These are phyloP conservation scores for Prunus fruticosa DNA, from an alignment of 306 rosid genomes.

Conservation along the genomic window DNA sequence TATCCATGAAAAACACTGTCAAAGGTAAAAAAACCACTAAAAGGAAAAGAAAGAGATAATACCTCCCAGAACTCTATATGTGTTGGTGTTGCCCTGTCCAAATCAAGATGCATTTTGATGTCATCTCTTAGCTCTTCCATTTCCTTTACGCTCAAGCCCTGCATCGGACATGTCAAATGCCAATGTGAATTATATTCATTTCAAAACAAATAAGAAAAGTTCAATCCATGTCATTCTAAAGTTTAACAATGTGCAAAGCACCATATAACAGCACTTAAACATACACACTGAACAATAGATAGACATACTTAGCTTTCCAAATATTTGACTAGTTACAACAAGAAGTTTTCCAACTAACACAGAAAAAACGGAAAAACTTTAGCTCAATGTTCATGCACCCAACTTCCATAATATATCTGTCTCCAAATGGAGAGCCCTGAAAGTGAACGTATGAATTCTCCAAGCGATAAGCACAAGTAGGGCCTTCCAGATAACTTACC, in stretches of 20 bases:
- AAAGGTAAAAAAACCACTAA: conserved; percentile 13
- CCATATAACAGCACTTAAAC: neutral
- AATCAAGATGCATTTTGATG: conserved; percentile 97
- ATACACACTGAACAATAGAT: neutral
- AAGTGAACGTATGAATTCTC: neutral
- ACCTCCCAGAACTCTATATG: conserved; percentile 98
- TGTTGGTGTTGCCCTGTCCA: conserved; percentile 89
- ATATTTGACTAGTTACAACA: neutral
- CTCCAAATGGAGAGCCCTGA: neutral
- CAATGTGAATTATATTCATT: neutral
- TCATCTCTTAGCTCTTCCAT: conserved; percentile 96
- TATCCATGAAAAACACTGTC: neutral
- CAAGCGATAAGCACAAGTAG: neutral
- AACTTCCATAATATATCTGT: neutral
- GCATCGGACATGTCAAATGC: conserved; percentile 32
- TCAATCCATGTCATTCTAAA: neutral
- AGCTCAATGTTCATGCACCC: neutral
- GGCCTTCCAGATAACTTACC: neutral
- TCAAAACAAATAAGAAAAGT: neutral
- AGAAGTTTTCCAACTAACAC: too few relatives aligned
- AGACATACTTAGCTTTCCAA: neutral
- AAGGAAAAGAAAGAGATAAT: conserved; percentile 22
- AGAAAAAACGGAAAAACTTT: neutral
- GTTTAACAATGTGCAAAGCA: neutral
- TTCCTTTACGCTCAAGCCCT: conserved; percentile 96